Base-by-base conservation (phyloP, 305 asterid species). In the Euphrasia arctica region DNA sequence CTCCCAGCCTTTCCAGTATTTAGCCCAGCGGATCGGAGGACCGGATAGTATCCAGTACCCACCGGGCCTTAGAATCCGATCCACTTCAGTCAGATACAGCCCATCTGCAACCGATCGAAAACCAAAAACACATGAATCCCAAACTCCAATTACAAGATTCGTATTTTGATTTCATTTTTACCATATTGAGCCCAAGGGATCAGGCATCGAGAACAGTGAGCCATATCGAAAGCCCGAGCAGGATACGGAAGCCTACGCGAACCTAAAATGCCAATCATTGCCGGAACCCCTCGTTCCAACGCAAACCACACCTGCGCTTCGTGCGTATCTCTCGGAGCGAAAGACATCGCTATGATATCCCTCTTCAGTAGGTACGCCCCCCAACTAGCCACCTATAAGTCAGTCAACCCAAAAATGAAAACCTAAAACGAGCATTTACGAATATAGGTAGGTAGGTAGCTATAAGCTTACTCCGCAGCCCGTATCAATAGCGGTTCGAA, bases 301-400 rank as follows among this genome's bases (percentile, higher is more conserved):
- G 96, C 99, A 50, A 90, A 93, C 97, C 99, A 93, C 62, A 93
- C 99, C 62, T 93, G 99, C 3, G 99, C 95, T 74, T 93, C 99
- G 42, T 90, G 97, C 14, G 97, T 90, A 68, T 93, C 99, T 68
- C 95, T 83, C 15, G 99, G 99, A 29, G 96, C 99, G 72, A 93
- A 86, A 54, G 97, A 93, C 99, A 93, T 93, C 0, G 96, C 95
- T 7, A 88, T 31, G 27, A 93, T 79, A 72, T 90, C 82, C 78
- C 99, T 80, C 72, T 85, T 93, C 62, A 93, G 72, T 52, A 93
- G 59, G 76, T 82, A 93, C 27, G 97, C 97, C 47, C 97, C 99
- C 86, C 86, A 93, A 77, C 99, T 93, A 48, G 97, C 99, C 15
- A 92, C 98, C 98, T 88, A 63, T 60, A 48, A 54, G 57, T 14